A percentile compares a stretch with the other conserved stretches of the same genome.
These are phyloP conservation scores for Westerdykella sp. DNA, from an alignment of 2,329 filamentous ascomycete species.

Conservation along the genomic window DNA sequence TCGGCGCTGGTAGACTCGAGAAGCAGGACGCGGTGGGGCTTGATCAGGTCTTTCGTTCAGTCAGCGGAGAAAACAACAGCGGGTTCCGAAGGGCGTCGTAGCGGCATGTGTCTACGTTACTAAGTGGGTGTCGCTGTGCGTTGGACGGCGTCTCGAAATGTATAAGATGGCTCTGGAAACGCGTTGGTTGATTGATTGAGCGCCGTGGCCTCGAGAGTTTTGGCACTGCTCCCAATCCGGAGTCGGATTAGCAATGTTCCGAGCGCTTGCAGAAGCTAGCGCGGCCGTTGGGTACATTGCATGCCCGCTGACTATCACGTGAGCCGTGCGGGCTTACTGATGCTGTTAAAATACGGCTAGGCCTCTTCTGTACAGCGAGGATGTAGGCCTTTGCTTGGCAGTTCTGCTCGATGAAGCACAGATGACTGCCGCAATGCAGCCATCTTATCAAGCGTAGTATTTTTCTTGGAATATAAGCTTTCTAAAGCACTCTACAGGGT, in stretches of 20 bases:
- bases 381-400: too few relatives aligned
- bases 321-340: too few relatives aligned
- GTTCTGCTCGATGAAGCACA: too few relatives aligned
- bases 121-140: constrained; percentile 4
- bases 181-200: constrained; percentile 1
- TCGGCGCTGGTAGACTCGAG: constrained; percentile 3
- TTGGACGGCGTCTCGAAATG: constrained; percentile 3
- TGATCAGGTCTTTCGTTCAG: constrained; percentile 4
- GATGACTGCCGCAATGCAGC: too few relatives aligned
- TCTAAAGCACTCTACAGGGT: too few relatives aligned
- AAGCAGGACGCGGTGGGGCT: constrained; percentile 5
- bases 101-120: constrained; percentile 2
- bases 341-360: too few relatives aligned
- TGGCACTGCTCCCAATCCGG: constrained; percentile 1
- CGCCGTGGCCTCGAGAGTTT: not conserved
- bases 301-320: too few relatives aligned
- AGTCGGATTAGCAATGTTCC: not conserved
- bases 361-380: too few relatives aligned
- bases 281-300: too few relatives aligned
- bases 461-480: too few relatives aligned
- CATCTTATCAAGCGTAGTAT: too few relatives aligned
- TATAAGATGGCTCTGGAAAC: constrained; percentile 1
- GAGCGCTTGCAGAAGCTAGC: not conserved
- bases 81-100: constrained; percentile 1
- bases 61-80: constrained; percentile 4